A percentile compares a stretch with the other conserved stretches of the same genome.
These are phyloP conservation scores for Cordyceps pruinosa DNA, from an alignment of 2,329 filamentous ascomycete genomes.

Conservation along the genomic window DNA sequence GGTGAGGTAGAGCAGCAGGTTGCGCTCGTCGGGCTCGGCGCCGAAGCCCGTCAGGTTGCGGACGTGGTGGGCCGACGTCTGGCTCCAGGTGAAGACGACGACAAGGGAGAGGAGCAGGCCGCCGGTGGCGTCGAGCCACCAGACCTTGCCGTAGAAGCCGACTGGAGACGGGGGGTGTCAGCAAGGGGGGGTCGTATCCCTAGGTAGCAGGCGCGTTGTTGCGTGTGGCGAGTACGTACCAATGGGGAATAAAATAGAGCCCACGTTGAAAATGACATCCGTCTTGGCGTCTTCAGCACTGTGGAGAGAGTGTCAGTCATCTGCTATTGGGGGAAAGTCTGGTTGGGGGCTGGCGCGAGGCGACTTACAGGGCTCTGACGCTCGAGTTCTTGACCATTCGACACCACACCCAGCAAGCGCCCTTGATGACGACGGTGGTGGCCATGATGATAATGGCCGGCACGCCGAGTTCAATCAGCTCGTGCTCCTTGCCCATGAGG, in stretches of 20 bases:
- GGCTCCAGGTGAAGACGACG: slow-evolving; percentile 73
- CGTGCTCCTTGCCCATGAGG: slow-evolving; percentile 53
- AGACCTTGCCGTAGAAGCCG: slow-evolving; percentile 67
- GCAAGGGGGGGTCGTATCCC: neutral
- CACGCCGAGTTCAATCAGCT: slow-evolving; percentile 64
- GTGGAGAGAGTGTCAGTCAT: slow-evolving; percentile 6
- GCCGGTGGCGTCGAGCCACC: slow-evolving; percentile 79
- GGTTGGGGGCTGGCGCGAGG: neutral
- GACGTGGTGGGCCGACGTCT: slow-evolving; percentile 69
- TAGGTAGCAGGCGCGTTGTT: neutral
- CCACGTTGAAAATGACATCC: slow-evolving; percentile 85
- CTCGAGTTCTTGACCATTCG: slow-evolving; percentile 78
- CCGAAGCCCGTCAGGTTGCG: slow-evolving; percentile 74
- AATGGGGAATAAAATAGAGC: slow-evolving; percentile 81
- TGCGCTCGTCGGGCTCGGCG: slow-evolving; percentile 73
- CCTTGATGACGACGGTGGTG: slow-evolving; percentile 73
- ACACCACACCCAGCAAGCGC: slow-evolving; percentile 80
- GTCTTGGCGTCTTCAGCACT: slow-evolving; percentile 51
- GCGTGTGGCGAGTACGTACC: slow-evolving; percentile 30
- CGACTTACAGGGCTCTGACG: slow-evolving; percentile 64
- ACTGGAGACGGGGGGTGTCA: slow-evolving; percentile 32
- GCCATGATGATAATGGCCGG: slow-evolving; percentile 76
- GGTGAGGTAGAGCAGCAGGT: slow-evolving; percentile 80
- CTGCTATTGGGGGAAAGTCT: slow-evolving; percentile 7
- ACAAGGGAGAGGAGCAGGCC: slow-evolving; percentile 71